Conservation (phyloP, 2,329 filamentous ascomycete species). For the Alternaria gansuensis region DNA sequence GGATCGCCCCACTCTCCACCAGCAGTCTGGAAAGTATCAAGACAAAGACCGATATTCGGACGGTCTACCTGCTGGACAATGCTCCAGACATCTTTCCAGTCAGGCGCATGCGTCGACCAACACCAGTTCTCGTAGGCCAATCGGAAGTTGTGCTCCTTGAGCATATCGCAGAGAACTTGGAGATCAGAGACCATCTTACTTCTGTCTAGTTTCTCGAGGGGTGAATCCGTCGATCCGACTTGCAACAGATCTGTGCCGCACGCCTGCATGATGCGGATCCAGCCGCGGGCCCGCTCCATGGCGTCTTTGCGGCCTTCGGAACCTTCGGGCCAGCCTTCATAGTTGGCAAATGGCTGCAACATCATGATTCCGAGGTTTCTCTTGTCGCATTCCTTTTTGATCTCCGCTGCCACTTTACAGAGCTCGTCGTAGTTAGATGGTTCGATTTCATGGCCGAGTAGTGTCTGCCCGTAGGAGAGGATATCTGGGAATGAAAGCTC, state of each 20-base stretch:
- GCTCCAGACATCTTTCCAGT: slow-evolving; percentile 74
- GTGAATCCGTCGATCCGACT: slow-evolving; percentile 69
- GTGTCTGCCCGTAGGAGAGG: slow-evolving; percentile 65
- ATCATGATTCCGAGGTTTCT: slow-evolving; percentile 71
- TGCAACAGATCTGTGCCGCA: slow-evolving; percentile 75
- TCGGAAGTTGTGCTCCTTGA: slow-evolving; percentile 65
- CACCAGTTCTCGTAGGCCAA: slow-evolving; percentile 86
- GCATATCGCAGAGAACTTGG: slow-evolving; percentile 62
- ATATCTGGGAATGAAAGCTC: slow-evolving; percentile 81
- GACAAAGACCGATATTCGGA: slow-evolving; percentile 74
- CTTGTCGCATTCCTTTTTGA: slow-evolving; percentile 64
- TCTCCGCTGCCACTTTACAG: slow-evolving; percentile 62
- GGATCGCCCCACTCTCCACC: slow-evolving; percentile 79
- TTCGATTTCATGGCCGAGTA: slow-evolving; percentile 61
- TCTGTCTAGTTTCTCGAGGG: slow-evolving; percentile 62
- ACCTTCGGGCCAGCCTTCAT: slow-evolving; percentile 74
- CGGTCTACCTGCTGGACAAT: slow-evolving; percentile 70
- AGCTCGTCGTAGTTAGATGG: slow-evolving; percentile 69
- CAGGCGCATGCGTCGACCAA: slow-evolving; percentile 69
- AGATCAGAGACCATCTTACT: slow-evolving; percentile 68
- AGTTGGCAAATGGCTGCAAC: slow-evolving; percentile 78
- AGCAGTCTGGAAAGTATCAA: slow-evolving; percentile 80
- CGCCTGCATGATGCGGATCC: slow-evolving; percentile 76
- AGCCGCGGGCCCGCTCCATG: slow-evolving; percentile 69
- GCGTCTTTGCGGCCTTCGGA: slow-evolving; percentile 68